phyloP scores from a whole-genome alignment of 345 rosid species.

The Iberis pinnata region DNA sequence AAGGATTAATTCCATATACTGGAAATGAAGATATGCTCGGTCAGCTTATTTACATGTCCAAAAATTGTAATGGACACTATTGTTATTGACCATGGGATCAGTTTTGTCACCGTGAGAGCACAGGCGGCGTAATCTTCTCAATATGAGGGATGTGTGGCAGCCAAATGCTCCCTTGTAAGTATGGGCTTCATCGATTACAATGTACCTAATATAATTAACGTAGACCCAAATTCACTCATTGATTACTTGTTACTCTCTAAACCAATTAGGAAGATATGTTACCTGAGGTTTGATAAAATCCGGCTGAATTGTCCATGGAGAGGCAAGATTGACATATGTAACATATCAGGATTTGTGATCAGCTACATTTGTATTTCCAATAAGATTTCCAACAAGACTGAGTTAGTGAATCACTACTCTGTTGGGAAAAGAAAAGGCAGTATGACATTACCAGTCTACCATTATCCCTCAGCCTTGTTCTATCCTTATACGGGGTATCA shows the following conservation, averaged over 20 bases:
- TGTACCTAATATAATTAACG: constrained; percentile 41
- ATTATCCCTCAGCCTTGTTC: constrained; percentile 58
- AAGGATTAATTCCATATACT: constrained; percentile 79
- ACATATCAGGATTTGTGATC: constrained; percentile 98
- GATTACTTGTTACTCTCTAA: constrained; percentile 8
- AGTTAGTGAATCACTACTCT: constrained; percentile 19
- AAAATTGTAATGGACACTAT: neutral
- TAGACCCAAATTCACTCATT: neutral
- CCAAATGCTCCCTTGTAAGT: constrained; percentile 94
- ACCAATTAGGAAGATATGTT: constrained; percentile 17
- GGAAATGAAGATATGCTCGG: constrained; percentile 23
- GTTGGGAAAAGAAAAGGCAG: constrained; percentile 11
- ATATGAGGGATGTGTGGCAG: constrained; percentile 87
- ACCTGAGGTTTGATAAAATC: constrained; percentile 80
- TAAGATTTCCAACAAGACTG: constrained; percentile 8
- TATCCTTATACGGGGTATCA: constrained; percentile 63
- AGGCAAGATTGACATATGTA: constrained; percentile 82
- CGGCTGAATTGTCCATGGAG: constrained; percentile 64
- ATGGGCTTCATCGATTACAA: constrained; percentile 96
- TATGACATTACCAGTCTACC: constrained; percentile 66
- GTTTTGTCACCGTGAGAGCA: constrained; percentile 68
- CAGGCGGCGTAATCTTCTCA: constrained; percentile 83
- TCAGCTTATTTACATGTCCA: constrained; percentile 1
- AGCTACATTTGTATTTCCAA: constrained; percentile 45
- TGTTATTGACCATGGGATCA: constrained; percentile 5